Conservation (phyloP, 1,284 basidiomycete species). For the Austroboletus olivaceoglutinosus region DNA sequence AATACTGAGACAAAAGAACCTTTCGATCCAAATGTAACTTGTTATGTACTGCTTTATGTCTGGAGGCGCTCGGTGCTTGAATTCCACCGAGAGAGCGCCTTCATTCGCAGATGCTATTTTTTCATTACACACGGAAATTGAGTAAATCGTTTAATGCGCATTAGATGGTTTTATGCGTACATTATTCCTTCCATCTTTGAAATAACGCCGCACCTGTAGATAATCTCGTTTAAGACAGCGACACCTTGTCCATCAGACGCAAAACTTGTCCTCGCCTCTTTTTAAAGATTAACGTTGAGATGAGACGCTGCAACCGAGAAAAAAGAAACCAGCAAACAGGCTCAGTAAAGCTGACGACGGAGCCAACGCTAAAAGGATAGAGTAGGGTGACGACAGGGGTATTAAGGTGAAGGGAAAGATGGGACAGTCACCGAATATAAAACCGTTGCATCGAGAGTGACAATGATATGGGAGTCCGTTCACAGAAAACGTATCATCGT, state of each 20-base stretch:
- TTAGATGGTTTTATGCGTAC: not conserved
- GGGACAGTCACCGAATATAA: no score
- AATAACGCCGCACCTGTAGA: not conserved
- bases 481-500: not conserved
- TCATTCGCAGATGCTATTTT: not conserved
- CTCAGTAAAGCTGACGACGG: no score
- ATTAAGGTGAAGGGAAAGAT: no score
- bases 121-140: not conserved
- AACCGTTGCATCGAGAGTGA: not conserved
- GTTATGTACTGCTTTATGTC: not conserved
- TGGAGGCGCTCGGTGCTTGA: not conserved
- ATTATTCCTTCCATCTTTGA: not conserved
- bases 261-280: not conserved
- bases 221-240: no score
- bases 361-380: no score
- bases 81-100: not conserved
- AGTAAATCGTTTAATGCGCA: not conserved
- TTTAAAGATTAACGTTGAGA: not conserved
- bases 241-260: no score
- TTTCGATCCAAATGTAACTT: no score
- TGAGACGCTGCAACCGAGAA: no score
- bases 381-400: no score
- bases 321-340: no score
- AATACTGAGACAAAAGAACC: not conserved
- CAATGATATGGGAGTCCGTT: not conserved